Evolutionary conservation across 2,329 filamentous ascomycete genomes (phyloP), one percentile per base, ranked within the genome.

Genomic region (Penicillium sp.): DNA sequence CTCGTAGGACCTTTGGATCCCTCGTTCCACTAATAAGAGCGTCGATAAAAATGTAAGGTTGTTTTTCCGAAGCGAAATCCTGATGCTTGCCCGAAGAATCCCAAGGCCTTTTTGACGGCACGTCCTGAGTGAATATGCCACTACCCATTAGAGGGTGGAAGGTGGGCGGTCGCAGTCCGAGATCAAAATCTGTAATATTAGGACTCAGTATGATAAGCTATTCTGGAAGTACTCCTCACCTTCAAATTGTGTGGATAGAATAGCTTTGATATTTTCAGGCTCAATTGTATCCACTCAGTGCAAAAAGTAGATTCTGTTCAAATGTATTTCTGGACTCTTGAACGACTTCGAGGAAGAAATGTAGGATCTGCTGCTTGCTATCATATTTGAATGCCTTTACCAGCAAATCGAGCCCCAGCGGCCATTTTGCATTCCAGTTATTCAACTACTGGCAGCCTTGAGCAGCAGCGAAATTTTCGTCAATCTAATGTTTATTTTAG

Each of bases 291-390:
- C 56, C 18, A 64, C 56, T 19, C 57, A 47, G 49, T 28, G 57
- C 63, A 55, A 71, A 69, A 10, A 73, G 59, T 21, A 71, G 70
- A 44, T 65, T 59, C 24, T 69, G 68, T 11, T 72, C 65, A 39
- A 66, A 65, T 42, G 52, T 67, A 3, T 39, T 55, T 36, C 58
- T 55, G 11, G 48, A 47, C 21, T 48, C 24, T 13, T 39, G 23
- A 3, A 58, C 37, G 13, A 55, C 48, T 19, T 66, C 26, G 6
- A 58, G 39, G 31, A 63, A 62, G 29, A 65, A 58, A 4, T 49
- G 52, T 5, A 66, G 52, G 26, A 67, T 52, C 19, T 54, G 52
- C 24, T 60, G 49, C 11, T 55, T 45, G 21, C 48, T 47, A 4
- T 49, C 26, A 24, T 61, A 54, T 34, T 52, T 34, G 44, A 63